phyloP scores from a whole-genome alignment of 176 grass and related monocot species.

The Avena eriantha region DNA sequence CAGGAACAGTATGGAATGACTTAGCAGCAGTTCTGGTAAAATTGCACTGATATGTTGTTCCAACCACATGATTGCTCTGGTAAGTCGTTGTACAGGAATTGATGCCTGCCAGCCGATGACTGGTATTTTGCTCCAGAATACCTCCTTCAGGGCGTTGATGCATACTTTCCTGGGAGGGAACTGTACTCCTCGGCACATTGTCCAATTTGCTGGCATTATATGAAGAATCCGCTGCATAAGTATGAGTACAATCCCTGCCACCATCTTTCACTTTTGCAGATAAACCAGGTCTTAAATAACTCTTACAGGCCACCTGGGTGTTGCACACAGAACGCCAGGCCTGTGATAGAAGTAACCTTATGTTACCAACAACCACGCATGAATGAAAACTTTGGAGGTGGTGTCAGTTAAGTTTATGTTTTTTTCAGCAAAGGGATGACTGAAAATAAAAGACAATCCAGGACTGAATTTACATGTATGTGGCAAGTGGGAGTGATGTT shows the following conservation, averaged over 20 bases:
- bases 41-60: constrained; percentile 37
- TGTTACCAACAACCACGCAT: constrained; percentile 17
- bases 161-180: constrained; percentile 42
- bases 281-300: constrained; percentile 91
- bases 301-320: constrained; percentile 58
- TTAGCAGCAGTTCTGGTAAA: constrained; percentile 35
- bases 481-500: background rate
- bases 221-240: constrained; percentile 39
- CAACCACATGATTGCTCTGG: constrained; percentile 24
- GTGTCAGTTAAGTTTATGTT: background rate
- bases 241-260: constrained; percentile 22
- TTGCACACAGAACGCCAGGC: constrained; percentile 83
- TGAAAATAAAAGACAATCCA: constrained; percentile 9
- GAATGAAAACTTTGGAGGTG: constrained; percentile 38
- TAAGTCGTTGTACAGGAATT: constrained; percentile 32
- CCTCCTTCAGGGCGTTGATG: constrained; percentile 38
- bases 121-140: constrained; percentile 17
- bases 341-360: constrained; percentile 47
- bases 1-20: constrained; percentile 18
- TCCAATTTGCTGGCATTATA: constrained; percentile 44
- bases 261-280: constrained; percentile 54
- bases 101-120: constrained; percentile 35
- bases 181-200: constrained; percentile 33
- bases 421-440: constrained; percentile 15
- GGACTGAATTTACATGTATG: constrained; percentile 15